Base-by-base conservation (phyloP, 2,329 filamentous ascomycete species). In the Parascedosporium putredinis region DNA sequence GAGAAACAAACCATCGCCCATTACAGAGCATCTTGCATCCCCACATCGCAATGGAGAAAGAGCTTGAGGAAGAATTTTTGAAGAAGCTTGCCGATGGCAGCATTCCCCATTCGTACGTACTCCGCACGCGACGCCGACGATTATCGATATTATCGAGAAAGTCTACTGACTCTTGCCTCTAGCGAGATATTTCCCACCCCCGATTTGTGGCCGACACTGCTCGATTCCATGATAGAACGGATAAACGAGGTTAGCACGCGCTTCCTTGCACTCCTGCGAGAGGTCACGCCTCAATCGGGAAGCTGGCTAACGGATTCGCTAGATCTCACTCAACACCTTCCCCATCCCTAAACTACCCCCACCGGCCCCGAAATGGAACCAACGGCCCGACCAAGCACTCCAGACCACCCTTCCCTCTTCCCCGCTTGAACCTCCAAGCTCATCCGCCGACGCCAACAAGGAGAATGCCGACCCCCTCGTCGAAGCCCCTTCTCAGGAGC, bases 241-340 rank as follows among this genome's bases (percentile, higher is more conserved):
- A 24, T 50, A 34, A 50, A 29, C 18, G 45, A 45, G 48, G 48
- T 50, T 22, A 24, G 34, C 12, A 9, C 14, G 40, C 16, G 10
- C 36, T 16, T 18, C 6, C 16, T 33, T 27, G 9, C 12, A 3
- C 25, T 16, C 6, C 2, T 2, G 22, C n/a, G 10, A 5, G 14
- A 18, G 3, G 36, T 18, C 18, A 9, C 36, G n/a, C n/a, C n/a
- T n/a, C 14, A 5, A 20, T 18, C 36, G 10, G 18, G 14, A 10
- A 18, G 36, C 16, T n/a, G 22, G 22, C 36, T 34, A 18, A 40
- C 36, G 22, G 36, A 20, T 18, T 29, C 31, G n/a, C 34, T 44
- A 94, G 87, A 91, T 89, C 56, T 78, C 86, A 36, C 77, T 79
- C 64, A 74, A 81, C 61, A 82, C 84, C 48, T 95, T 95, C 58